Evolutionary conservation across 2,329 filamentous ascomycete species (phyloP), one percentile per base, ranked within the genome.

Genomic region (Rachicladosporium sp.): DNA sequence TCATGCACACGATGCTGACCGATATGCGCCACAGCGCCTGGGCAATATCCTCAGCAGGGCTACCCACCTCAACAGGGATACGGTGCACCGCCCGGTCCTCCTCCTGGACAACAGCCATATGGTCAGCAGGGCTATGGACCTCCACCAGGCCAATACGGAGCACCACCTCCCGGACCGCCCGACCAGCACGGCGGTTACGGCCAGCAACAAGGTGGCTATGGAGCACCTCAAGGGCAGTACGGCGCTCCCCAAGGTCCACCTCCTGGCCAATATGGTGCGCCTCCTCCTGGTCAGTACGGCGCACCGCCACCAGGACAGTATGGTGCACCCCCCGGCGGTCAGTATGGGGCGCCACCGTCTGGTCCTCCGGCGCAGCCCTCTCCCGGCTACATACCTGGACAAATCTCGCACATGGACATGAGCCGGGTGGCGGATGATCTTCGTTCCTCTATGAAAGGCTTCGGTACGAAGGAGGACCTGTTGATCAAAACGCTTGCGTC

Each of bases 371-470:
- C 79, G 1, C 71, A 74, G 8, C 75, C 84, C 1, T 82, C 82
- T 0, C 62, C 73, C 0, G 88, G 88, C 29, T 95, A 94, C 53
- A 76, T 77, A 2, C 71, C 80, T 0, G 74, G 76, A 9, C 81
- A 83, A 52, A 67, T 74, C 33, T 81, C 84, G 33, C 69, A 74
- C 23, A 66, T 71, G 11, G 78, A 93, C 47, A 80, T 76, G 35
- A 70, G 66, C 3, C 64, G 68, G 10, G 78, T 91, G 50, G 82
- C 85, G 0, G 74, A 86, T 42, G 74, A 69, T 3, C 67, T 93
- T 13, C 76, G 85, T 38, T 73, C 73, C 50, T 85, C 89, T 2
- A 94, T 95, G 86, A 94, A 93, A 61, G 87, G 87, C 0, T 85
- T 94, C 46, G 89, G 88, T 29, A 95, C 88, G 0, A 78, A 96